A percentile compares a stretch with the other conserved stretches of the same genome.
Conservation (phyloP, 805 yeast species). For the Candida sonorensis region DNA sequence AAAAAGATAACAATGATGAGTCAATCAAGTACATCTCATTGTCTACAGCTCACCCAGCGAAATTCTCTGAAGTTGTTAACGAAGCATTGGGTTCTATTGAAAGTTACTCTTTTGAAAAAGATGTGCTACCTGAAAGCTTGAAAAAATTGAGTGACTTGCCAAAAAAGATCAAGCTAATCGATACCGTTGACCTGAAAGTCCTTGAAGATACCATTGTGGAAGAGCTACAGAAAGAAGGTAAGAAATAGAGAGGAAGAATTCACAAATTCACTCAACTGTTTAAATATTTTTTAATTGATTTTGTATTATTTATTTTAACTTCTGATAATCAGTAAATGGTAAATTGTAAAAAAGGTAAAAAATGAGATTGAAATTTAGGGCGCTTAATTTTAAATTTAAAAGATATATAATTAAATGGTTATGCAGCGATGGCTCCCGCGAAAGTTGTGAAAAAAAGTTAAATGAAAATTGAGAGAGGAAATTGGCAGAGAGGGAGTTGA, state of each 20-base stretch:
- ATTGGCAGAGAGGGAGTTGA: no score
- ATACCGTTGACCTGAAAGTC: slow-evolving; percentile 63
- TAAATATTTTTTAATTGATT: neutral
- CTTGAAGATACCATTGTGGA: slow-evolving; percentile 73
- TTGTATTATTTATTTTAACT: neutral
- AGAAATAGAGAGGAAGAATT: slow-evolving; percentile 4
- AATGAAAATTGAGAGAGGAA: no score
- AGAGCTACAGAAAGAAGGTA: slow-evolving; percentile 47
- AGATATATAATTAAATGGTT: no score
- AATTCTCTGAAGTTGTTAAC: slow-evolving; percentile 94
- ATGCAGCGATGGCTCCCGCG: no score
- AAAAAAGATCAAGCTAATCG: slow-evolving; percentile 67
- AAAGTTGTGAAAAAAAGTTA: no score
- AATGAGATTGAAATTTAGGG: no score
- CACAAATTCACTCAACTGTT: no score
- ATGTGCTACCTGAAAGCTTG: slow-evolving; percentile 86
- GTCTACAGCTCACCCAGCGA: slow-evolving; percentile 98
- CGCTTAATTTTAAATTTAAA: no score
- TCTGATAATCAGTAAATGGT: no score
- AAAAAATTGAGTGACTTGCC: slow-evolving; percentile 62
- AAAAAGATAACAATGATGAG: slow-evolving; percentile 30
- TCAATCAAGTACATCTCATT: slow-evolving; percentile 59
- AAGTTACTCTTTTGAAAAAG: slow-evolving; percentile 79
- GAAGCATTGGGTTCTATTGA: slow-evolving; percentile 57
- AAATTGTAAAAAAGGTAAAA: no score